Conservation (phyloP, 2,329 filamentous ascomycete genomes). For the Hypocreales sp. region DNA sequence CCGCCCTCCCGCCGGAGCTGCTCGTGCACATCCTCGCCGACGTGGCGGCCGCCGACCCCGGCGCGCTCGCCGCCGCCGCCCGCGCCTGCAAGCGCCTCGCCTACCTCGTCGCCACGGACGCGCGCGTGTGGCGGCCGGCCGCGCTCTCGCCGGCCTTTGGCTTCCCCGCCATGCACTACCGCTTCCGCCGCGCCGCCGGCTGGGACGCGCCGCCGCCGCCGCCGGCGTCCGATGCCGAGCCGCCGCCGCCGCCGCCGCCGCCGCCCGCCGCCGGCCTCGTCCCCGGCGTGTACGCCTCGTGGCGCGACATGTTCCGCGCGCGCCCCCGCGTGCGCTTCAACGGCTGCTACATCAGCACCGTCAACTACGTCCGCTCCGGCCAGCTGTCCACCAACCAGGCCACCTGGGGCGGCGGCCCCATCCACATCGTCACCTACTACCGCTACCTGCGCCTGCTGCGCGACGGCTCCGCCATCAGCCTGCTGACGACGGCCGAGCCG, state of each 20-base stretch:
- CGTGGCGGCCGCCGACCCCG: slow-evolving; percentile 59
- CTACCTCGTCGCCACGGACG: slow-evolving; percentile 70
- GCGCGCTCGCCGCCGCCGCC: slow-evolving; percentile 58
- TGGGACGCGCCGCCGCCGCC: slow-evolving; percentile 29
- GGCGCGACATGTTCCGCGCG: slow-evolving; percentile 59
- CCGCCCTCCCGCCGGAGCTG: slow-evolving; percentile 67
- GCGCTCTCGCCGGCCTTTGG: slow-evolving; percentile 58
- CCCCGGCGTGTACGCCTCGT: slow-evolving; percentile 30
- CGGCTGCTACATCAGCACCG: slow-evolving; percentile 89
- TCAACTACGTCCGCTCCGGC: slow-evolving; percentile 83
- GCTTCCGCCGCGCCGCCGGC: slow-evolving; percentile 47
- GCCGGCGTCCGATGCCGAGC: slow-evolving; percentile 17
- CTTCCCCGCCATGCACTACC: slow-evolving; percentile 71
- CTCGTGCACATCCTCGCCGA: slow-evolving; percentile 63
- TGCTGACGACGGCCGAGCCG: slow-evolving; percentile 71
- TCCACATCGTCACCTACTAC: slow-evolving; percentile 96
- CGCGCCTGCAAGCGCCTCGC: slow-evolving; percentile 79
- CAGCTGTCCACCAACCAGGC: slow-evolving; percentile 53
- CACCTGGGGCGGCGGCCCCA: slow-evolving; percentile 58
- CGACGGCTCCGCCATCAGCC: slow-evolving; percentile 67
- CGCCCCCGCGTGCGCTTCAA: slow-evolving; percentile 86
- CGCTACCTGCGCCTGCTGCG: slow-evolving; percentile 92
- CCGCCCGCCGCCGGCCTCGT: slow-evolving; percentile 25
- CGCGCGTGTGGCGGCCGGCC: slow-evolving; percentile 71
- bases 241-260: slow-evolving; percentile 15